Evolutionary conservation across 495 filamentous ascomycete genomes (phyloP).

Genomic region (Echria macrotheca): DNA sequence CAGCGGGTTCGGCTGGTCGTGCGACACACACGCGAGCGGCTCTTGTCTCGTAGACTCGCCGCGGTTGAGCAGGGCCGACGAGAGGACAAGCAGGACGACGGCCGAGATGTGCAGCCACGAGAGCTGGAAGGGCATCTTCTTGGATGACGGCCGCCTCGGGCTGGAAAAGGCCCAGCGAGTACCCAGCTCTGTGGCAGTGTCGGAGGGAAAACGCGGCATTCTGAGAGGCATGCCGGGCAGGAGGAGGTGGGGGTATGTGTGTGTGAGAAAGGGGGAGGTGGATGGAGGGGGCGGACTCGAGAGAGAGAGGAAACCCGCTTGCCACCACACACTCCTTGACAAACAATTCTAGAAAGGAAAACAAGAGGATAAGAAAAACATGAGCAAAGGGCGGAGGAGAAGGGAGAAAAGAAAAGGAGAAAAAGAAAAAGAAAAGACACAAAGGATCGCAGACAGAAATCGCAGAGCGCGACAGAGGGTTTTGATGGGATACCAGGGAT

Average conservation of each 20-base stretch:
- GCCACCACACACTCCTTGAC: constrained; percentile 15
- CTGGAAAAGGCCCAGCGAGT: constrained; percentile 17
- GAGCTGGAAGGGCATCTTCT: constrained; percentile 23
- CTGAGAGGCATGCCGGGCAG: constrained; percentile 22
- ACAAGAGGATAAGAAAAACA: not conserved
- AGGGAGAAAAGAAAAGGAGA: constrained; percentile 7
- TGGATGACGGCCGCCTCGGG: constrained; percentile 14
- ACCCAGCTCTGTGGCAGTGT: constrained; percentile 14
- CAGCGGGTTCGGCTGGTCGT: constrained; percentile 32
- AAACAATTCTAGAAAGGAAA: no score
- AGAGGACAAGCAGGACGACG: constrained; percentile 20
- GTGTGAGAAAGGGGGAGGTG: not conserved
- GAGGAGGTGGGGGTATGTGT: no score
- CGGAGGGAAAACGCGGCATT: constrained; percentile 24
- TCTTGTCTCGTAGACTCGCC: constrained; percentile 14
- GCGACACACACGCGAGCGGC: constrained; percentile 27
- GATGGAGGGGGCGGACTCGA: constrained; percentile 12
- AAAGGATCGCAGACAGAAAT: constrained; percentile 1
- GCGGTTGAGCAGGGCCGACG: constrained; percentile 20
- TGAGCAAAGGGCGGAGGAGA: constrained; percentile 1
- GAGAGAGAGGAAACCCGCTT: constrained; percentile 12
- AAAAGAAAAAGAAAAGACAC: constrained; percentile 8
- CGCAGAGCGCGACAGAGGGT: constrained; percentile 9
- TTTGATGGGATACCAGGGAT: no score
- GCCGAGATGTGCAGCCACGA: constrained; percentile 22